These are phyloP conservation scores for Gymnopilus junonius DNA, from an alignment of 768 basidiomycete species.

Conservation along the genomic window DNA sequence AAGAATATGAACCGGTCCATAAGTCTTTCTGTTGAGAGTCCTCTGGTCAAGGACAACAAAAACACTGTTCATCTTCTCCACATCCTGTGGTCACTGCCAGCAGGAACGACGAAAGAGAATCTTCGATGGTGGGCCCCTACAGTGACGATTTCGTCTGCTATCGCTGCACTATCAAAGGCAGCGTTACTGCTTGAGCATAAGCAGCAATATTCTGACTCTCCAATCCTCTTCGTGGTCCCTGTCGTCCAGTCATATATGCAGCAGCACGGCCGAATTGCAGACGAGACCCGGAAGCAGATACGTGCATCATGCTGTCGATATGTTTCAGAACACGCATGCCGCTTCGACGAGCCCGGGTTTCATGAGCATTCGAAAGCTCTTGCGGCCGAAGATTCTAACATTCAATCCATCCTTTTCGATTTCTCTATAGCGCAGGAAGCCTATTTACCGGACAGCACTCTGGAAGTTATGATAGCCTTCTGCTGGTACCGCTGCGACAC, in stretches of 20 bases:
- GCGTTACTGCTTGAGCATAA: not conserved
- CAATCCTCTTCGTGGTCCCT: conserved; percentile 9
- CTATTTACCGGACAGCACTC: not conserved
- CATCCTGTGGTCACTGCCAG: conserved; percentile 27
- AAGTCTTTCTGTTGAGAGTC: conserved; percentile 22
- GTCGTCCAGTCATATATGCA: conserved; percentile 17
- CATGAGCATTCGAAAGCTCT: conserved; percentile 7
- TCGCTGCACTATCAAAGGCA: not conserved
- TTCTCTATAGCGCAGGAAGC: not conserved
- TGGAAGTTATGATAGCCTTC: conserved; percentile 10
- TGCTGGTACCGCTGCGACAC: conserved; percentile 14
- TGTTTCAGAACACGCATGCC: conserved; percentile 11
- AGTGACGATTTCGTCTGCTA: not conserved
- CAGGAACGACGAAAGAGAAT: not conserved
- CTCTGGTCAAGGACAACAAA: conserved; percentile 16
- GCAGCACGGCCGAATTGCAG: not conserved
- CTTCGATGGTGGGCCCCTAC: conserved; percentile 2
- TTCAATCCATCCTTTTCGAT: conserved; percentile 13
- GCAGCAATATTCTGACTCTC: not conserved
- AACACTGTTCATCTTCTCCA: conserved; percentile 23
- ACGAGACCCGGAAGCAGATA: not conserved
- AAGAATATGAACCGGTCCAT: conserved; percentile 24
- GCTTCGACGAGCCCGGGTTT: conserved; percentile 6
- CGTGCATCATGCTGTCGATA: conserved; percentile 9
- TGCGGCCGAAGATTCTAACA: conserved; percentile 9